Evolutionary conservation across 805 yeast genomes (phyloP).

Genomic region (Yamadazyma endophytica): DNA sequence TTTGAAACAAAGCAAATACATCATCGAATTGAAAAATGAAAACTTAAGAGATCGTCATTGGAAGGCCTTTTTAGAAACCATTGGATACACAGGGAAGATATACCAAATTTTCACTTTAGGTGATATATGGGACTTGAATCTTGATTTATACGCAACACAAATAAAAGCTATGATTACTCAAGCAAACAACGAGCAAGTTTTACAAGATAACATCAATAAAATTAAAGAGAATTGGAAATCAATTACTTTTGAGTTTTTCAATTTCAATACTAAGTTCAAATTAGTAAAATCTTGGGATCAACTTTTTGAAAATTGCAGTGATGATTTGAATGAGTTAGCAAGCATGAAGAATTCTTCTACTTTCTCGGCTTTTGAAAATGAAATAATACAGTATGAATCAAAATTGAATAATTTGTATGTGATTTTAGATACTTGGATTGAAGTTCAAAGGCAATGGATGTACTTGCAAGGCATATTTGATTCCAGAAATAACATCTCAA

Average conservation of each 20-base stretch:
- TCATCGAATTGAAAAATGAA: constrained; percentile 50
- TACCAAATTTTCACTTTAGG: constrained; percentile 42
- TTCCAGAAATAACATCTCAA: constrained; percentile 49
- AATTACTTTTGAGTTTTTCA: constrained; percentile 48
- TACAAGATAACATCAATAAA: constrained; percentile 52
- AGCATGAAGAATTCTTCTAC: constrained; percentile 72
- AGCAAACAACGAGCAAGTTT: constrained; percentile 69
- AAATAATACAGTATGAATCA: constrained; percentile 50
- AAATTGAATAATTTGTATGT: constrained; percentile 48
- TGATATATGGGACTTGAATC: constrained; percentile 57
- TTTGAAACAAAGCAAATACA: constrained; percentile 31
- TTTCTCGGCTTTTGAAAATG: constrained; percentile 56
- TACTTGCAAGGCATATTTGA: constrained; percentile 79
- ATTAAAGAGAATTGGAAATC: constrained; percentile 57
- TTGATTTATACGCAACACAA: constrained; percentile 38
- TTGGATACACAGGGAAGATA: constrained; percentile 20
- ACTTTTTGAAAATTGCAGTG: constrained; percentile 53
- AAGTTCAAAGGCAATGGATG: constrained; percentile 85
- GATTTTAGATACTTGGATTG: constrained; percentile 69
- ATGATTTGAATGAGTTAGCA: constrained; percentile 56
- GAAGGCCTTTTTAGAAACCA: constrained; percentile 39
- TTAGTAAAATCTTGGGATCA: constrained; percentile 67
- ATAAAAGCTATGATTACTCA: constrained; percentile 49
- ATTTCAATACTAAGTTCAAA: constrained; percentile 47
- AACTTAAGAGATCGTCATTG: constrained; percentile 67